Evolutionary conservation across 148 eudicot genomes (phyloP).

Genomic region (Vaccinium corymbosum): DNA sequence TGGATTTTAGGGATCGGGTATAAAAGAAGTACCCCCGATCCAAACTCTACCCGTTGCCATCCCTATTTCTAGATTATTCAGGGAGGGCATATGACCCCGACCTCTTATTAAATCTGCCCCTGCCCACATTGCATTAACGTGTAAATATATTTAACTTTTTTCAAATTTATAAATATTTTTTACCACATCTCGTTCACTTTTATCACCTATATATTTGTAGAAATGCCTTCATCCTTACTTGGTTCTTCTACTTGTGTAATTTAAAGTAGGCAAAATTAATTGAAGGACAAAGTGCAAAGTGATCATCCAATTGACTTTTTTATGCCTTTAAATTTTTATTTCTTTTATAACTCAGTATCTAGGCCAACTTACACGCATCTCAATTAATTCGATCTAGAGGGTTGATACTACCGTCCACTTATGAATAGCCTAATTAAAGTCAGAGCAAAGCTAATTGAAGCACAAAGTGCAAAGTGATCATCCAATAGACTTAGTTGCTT

Average conservation of each 20-base stretch:
- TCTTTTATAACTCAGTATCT: too few species aligned
- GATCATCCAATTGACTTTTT: neutral
- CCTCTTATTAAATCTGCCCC: neutral
- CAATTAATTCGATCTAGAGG: too few species aligned
- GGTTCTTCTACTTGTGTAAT: neutral
- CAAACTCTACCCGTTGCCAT: too few species aligned
- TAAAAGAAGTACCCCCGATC: too few species aligned
- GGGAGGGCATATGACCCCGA: neutral
- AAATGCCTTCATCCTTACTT: neutral
- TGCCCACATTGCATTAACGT: neutral
- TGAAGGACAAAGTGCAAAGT: neutral
- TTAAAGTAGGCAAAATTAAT: neutral
- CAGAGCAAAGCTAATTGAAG: neutral
- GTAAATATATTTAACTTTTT: neutral
- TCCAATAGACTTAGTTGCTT: neutral
- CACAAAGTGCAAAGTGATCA: neutral
- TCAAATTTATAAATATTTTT: neutral
- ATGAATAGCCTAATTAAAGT: too few species aligned
- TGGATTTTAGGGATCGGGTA: too few species aligned
- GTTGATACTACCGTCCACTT: too few species aligned
- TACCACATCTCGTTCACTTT: neutral
- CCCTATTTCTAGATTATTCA: neutral
- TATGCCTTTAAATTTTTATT: neutral
- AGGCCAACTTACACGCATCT: too few species aligned
- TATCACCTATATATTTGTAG: neutral